These are phyloP conservation scores for Ramaria rubella DNA, from an alignment of 768 basidiomycete species.

Conservation along the genomic window DNA sequence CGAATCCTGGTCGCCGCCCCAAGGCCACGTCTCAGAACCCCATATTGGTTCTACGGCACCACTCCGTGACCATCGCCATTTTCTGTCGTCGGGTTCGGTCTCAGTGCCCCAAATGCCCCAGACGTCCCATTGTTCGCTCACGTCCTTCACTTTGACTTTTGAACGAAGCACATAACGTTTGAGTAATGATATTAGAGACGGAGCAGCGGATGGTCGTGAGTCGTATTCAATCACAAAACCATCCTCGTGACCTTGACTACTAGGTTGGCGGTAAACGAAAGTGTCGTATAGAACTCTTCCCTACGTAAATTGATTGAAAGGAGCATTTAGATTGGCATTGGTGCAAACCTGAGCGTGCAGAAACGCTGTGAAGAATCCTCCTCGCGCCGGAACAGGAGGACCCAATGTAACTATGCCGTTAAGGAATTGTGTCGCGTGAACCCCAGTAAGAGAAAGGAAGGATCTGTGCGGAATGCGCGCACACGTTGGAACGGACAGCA, in stretches of 20 bases:
- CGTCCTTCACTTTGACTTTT: slow-evolving; percentile 78
- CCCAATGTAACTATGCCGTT: slow-evolving; percentile 64
- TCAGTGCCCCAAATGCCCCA: slow-evolving; percentile 75
- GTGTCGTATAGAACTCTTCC: slow-evolving; percentile 86
- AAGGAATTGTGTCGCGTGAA: slow-evolving; percentile 75
- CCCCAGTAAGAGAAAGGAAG: slow-evolving; percentile 70
- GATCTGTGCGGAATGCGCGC: slow-evolving; percentile 62
- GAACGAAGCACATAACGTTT: slow-evolving; percentile 84
- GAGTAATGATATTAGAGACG: slow-evolving; percentile 59
- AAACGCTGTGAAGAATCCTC: slow-evolving; percentile 64
- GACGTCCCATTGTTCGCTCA: slow-evolving; percentile 69
- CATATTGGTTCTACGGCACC: slow-evolving; percentile 76
- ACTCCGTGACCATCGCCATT: slow-evolving; percentile 57
- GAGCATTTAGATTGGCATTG: slow-evolving; percentile 3
- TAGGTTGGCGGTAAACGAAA: slow-evolving; percentile 66
- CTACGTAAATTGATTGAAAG: slow-evolving; percentile 32
- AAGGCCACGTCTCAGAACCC: slow-evolving; percentile 46
- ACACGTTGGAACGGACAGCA: slow-evolving; percentile 23
- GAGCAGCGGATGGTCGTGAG: slow-evolving; percentile 49
- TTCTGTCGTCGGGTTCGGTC: slow-evolving; percentile 30
- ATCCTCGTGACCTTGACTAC: slow-evolving; percentile 31
- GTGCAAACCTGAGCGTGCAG: slow-evolving; percentile 68
- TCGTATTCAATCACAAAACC: slow-evolving; percentile 73
- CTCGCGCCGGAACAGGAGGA: slow-evolving; percentile 35
- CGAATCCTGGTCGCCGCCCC: slow-evolving; percentile 46